Conservation (phyloP, 768 basidiomycete species). For the Lentinula guzmanii region DNA sequence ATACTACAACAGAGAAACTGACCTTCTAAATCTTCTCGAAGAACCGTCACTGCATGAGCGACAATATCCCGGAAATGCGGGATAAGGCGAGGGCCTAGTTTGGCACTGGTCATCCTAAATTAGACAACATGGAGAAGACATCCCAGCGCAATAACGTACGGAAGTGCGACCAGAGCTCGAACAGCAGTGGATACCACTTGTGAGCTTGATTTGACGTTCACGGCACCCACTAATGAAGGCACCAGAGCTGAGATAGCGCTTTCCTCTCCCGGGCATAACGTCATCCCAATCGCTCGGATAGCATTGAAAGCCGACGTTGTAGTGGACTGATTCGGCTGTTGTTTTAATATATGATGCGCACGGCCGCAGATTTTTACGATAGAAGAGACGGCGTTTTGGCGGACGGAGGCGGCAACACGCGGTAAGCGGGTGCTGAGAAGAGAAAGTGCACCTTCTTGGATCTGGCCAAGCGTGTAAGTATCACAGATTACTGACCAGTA, state of each 20-base stretch:
- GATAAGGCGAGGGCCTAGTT: constrained; percentile 84
- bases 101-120: constrained; percentile 37
- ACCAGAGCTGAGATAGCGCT: constrained; percentile 49
- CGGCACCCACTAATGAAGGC: constrained; percentile 42
- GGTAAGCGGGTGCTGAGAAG: constrained; percentile 64
- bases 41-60: constrained; percentile 43
- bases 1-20: constrained; percentile 1
- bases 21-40: constrained; percentile 38
- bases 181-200: constrained; percentile 37
- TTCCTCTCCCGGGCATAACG: constrained; percentile 65
- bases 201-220: constrained; percentile 32
- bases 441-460: constrained; percentile 62
- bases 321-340: constrained; percentile 33
- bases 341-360: constrained; percentile 43
- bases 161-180: constrained; percentile 50
- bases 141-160: constrained; percentile 33
- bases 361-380: constrained; percentile 48
- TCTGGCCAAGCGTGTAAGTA: constrained; percentile 30
- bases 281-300: constrained; percentile 51
- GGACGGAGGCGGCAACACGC: constrained; percentile 47
- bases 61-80: constrained; percentile 76
- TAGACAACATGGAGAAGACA: background rate
- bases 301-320: constrained; percentile 49
- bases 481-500: background rate
- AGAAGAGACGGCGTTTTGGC: constrained; percentile 41